Evolutionary conservation across 2,329 filamentous ascomycete genomes (phyloP).

Genomic region (Beauveria caledonica): DNA sequence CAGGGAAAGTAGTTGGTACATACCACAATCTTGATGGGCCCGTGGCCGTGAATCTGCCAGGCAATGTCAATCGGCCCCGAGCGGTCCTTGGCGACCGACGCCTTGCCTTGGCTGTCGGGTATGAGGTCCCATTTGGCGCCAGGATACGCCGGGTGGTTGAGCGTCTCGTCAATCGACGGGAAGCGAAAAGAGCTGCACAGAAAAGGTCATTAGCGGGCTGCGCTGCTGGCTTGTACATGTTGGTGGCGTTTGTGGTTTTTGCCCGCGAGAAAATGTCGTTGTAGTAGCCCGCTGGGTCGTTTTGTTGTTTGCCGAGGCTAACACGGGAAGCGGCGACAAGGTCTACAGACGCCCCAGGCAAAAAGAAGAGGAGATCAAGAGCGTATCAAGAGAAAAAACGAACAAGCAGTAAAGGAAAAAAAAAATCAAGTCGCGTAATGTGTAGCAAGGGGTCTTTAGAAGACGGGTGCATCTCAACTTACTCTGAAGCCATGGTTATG

Average conservation of each 20-base stretch:
- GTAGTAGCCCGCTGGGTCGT: not conserved
- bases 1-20: slow-evolving; percentile 26
- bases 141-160: slow-evolving; percentile 57
- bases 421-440: not conserved
- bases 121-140: slow-evolving; percentile 62
- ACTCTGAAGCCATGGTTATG: slow-evolving; percentile 6
- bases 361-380: not conserved
- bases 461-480: not conserved
- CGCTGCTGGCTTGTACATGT: not conserved
- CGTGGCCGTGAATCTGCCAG: slow-evolving; percentile 74
- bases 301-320: slow-evolving; percentile 8
- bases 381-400: not conserved
- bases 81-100: slow-evolving; percentile 57
- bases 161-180: slow-evolving; percentile 48
- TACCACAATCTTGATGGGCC: slow-evolving; percentile 65
- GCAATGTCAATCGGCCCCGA: slow-evolving; percentile 69
- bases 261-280: not conserved
- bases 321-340: not conserved
- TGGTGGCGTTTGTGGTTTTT: not conserved
- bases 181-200: slow-evolving; percentile 16
- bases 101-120: slow-evolving; percentile 52
- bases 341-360: not conserved
- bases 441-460: not conserved
- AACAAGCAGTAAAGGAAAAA: not conserved
- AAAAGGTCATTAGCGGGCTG: not conserved